Percentiles rank a stretch among this genome's conserved stretches.
phyloP scores from a whole-genome alignment of 1,284 basidiomycete genomes.

The Blastosporella zonata region DNA sequence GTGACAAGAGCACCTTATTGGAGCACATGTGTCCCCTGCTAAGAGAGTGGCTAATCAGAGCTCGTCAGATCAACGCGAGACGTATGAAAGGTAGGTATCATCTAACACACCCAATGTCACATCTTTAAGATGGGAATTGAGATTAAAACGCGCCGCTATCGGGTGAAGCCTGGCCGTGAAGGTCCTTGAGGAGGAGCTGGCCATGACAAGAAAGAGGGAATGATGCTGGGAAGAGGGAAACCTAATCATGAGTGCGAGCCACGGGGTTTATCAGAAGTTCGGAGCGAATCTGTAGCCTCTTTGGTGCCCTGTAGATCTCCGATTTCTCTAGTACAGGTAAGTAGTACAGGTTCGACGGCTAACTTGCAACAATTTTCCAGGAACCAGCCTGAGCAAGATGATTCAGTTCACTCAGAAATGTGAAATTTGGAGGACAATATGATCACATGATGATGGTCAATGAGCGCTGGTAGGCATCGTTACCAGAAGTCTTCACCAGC shows the following conservation, averaged over 20 bases:
- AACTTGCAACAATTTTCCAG: neutral
- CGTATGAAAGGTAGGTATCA: neutral
- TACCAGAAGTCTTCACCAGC: neutral
- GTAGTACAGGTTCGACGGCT: conserved; percentile 2
- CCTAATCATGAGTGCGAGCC: neutral
- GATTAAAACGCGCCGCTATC: conserved; percentile 18
- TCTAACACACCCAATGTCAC: conserved; percentile 18
- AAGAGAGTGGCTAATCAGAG: conserved; percentile 31
- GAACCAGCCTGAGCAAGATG: neutral
- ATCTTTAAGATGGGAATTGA: conserved; percentile 19
- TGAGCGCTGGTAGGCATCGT: conserved; percentile 9
- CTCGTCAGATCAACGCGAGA: conserved; percentile 4
- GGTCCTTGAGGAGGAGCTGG: conserved; percentile 7
- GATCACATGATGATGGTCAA: neutral
- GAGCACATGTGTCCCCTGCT: conserved; percentile 38
- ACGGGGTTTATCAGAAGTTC: neutral
- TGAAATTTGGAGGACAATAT: neutral
- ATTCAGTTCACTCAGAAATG: neutral
- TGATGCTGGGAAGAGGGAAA: neutral
- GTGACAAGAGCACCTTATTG: conserved; percentile 30
- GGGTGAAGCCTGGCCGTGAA: conserved; percentile 19
- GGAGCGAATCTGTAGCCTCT: neutral
- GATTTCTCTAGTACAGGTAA: neutral
- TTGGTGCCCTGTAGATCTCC: conserved; percentile 3
- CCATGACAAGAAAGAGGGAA: conserved; percentile 4